A percentile compares a stretch with the other conserved stretches of the same genome.
Evolutionary conservation across 805 yeast species (phyloP).

Genomic region (Kodamaea sagamina): DNA sequence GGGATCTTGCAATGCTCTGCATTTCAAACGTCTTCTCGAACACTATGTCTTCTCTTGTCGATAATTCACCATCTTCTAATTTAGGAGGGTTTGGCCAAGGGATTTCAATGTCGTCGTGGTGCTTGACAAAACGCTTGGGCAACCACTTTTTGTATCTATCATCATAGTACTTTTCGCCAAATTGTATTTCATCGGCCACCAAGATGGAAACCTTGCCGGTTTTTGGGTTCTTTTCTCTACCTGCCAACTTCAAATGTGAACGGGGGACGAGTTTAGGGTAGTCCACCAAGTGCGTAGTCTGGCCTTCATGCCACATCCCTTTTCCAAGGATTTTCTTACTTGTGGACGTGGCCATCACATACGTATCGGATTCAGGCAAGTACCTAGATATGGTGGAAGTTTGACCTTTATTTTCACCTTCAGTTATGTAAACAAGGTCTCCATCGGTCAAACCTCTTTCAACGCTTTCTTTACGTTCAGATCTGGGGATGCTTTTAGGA

Average conservation of each 20-base stretch:
- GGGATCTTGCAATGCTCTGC: constrained; percentile 62
- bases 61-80: constrained; percentile 54
- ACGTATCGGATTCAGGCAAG: constrained; percentile 60
- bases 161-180: constrained; percentile 73
- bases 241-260: constrained; percentile 70
- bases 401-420: constrained; percentile 74
- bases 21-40: constrained; percentile 76
- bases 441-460: constrained; percentile 68
- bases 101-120: constrained; percentile 66
- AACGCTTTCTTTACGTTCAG: constrained; percentile 42
- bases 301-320: constrained; percentile 70
- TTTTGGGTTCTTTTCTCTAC: constrained; percentile 64
- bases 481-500: constrained; percentile 19
- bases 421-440: constrained; percentile 71
- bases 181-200: constrained; percentile 73
- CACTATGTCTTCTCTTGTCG: constrained; percentile 58
- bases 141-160: constrained; percentile 68
- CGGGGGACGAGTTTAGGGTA: constrained; percentile 65
- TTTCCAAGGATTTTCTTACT: constrained; percentile 69
- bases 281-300: constrained; percentile 67
- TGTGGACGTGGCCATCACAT: constrained; percentile 68
- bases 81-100: constrained; percentile 88
- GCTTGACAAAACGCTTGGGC: constrained; percentile 76
- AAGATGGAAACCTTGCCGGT: constrained; percentile 65
- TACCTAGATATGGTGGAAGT: constrained; percentile 66